Percentiles rank a stretch among this genome's conserved stretches.
Evolutionary conservation across 2,329 filamentous ascomycete species (phyloP).

Genomic region (Lasiodiplodia gonubiensis): DNA sequence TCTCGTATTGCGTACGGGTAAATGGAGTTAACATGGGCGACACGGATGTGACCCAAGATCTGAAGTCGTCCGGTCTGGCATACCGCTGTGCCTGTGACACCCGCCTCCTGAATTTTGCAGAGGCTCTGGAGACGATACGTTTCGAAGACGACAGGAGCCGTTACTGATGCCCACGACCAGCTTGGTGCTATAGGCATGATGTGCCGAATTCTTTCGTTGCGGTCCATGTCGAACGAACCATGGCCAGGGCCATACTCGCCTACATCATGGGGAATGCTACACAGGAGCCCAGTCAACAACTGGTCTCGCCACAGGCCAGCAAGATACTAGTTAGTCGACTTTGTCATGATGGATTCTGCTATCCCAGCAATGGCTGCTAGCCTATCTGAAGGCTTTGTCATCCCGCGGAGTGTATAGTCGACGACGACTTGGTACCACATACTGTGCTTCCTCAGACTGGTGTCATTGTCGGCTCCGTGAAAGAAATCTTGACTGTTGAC

Average conservation of each 20-base stretch:
- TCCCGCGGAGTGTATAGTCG: slow-evolving; percentile 8
- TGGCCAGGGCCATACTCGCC: not conserved
- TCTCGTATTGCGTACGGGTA: slow-evolving; percentile 35
- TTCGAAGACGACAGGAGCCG: slow-evolving; percentile 23
- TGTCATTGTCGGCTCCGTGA: slow-evolving; percentile 20
- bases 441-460: slow-evolving; percentile 27
- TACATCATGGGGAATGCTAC: not conserved
- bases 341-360: not conserved
- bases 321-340: not conserved
- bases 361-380: slow-evolving; percentile 2
- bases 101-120: slow-evolving; percentile 25
- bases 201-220: not conserved
- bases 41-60: slow-evolving; percentile 33
- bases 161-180: slow-evolving; percentile 21
- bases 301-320: slow-evolving; percentile 8
- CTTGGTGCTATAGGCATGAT: not conserved
- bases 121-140: slow-evolving; percentile 1
- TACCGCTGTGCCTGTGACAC: slow-evolving; percentile 30
- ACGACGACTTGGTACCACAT: slow-evolving; percentile 30
- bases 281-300: not conserved
- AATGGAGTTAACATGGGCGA: slow-evolving; percentile 33
- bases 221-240: not conserved
- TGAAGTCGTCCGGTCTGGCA: slow-evolving; percentile 30
- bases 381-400: slow-evolving; percentile 6
- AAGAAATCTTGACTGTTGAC: slow-evolving; percentile 32